Percentiles rank a stretch among this genome's conserved stretches.
Evolutionary conservation across 352 stramenopile species (phyloP).

Genomic region (Nothophytophthora sp.): DNA sequence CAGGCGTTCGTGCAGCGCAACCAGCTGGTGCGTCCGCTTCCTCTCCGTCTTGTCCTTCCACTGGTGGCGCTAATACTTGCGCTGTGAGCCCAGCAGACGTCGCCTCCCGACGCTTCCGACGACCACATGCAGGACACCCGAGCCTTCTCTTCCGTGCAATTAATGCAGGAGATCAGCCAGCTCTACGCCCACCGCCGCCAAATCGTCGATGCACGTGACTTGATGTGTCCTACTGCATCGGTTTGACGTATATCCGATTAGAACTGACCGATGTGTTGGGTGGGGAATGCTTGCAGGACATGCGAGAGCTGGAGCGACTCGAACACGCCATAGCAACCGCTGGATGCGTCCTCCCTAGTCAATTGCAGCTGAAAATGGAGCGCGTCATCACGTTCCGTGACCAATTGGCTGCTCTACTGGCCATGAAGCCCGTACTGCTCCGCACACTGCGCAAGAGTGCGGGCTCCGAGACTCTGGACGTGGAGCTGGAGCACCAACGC

Average conservation of each 20-base stretch:
- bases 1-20: slow-evolving; percentile 43
- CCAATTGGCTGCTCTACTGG: slow-evolving; percentile 30
- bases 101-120: too few species aligned
- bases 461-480: slow-evolving; percentile 30
- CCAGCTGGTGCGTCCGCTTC: slow-evolving; percentile 15
- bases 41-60: not conserved
- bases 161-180: slow-evolving; percentile 25
- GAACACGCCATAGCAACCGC: slow-evolving; percentile 27
- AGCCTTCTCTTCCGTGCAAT: slow-evolving; percentile 24
- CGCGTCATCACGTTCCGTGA: slow-evolving; percentile 17
- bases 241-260: too few species aligned
- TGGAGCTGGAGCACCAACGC: slow-evolving; percentile 46
- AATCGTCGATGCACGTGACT: not conserved
- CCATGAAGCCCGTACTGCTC: slow-evolving; percentile 41
- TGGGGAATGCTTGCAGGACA: slow-evolving; percentile 17
- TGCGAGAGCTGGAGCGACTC: slow-evolving; percentile 37
- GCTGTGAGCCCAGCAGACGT: not conserved
- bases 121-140: not conserved
- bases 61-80: too few species aligned
- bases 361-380: slow-evolving; percentile 27
- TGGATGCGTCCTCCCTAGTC: slow-evolving; percentile 22
- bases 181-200: slow-evolving; percentile 11
- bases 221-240: not conserved
- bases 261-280: too few species aligned
- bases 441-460: slow-evolving; percentile 36